Evolutionary conservation across 192 early-diverging fungal genomes (phyloP).

Genomic region (Lobosporangium transversale): DNA sequence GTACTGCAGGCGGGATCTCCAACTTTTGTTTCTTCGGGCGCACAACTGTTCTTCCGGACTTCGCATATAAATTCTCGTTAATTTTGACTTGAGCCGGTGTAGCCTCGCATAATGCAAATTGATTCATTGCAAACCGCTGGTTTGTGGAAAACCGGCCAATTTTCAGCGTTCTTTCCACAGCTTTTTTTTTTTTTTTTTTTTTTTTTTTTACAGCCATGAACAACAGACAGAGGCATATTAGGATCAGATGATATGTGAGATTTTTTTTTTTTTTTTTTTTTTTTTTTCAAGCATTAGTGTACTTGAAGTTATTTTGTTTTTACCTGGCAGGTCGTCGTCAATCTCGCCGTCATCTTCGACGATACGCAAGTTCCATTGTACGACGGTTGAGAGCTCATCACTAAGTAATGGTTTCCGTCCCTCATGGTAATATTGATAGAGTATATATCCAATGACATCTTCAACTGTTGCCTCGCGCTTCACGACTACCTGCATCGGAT

Average conservation of each 20-base stretch:
- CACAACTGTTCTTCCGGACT: conserved; percentile 19
- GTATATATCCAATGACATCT: conserved; percentile 92
- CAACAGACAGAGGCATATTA: too few relatives aligned
- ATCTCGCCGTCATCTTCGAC: conserved; percentile 95
- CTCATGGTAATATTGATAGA: conserved; percentile 89
- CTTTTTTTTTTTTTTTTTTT: too few relatives aligned
- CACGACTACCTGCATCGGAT: conserved; percentile 74
- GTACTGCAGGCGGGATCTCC: conserved; percentile 1
- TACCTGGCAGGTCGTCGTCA: conserved; percentile 96
- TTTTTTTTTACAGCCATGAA: too few relatives aligned
- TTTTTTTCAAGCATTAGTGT: too few relatives aligned
- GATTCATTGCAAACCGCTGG: conserved; percentile 83
- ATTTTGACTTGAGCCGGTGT: conserved; percentile 74
- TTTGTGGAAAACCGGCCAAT: conserved; percentile 77
- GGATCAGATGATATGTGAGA: too few relatives aligned
- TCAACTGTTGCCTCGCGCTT: conserved; percentile 86
- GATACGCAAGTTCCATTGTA: conserved; percentile 90
- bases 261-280: too few relatives aligned
- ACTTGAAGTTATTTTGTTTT: background rate
- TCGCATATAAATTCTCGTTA: conserved; percentile 58
- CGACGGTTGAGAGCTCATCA: conserved; percentile 70
- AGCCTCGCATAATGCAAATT: conserved; percentile 89
- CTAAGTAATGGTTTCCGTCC: conserved; percentile 70
- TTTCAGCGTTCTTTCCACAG: conserved; percentile 86
- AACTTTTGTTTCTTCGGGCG: conserved; percentile 34